phyloP scores from a whole-genome alignment of 352 stramenopile species.

The Synura sp. region DNA sequence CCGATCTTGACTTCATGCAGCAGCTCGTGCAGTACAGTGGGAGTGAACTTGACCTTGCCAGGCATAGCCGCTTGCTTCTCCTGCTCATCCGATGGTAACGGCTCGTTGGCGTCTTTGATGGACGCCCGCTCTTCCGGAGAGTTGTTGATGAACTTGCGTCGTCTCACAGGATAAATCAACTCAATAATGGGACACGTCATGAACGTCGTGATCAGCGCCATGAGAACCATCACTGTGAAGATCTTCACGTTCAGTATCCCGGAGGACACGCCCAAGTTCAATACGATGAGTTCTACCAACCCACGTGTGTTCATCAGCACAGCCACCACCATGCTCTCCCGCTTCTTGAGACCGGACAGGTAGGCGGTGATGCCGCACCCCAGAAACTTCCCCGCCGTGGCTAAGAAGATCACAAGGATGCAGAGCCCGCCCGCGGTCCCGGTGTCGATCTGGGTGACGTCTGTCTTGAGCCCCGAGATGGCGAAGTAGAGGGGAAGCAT shows the following conservation, averaged over 20 bases:
- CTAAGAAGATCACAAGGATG: conserved; percentile 11
- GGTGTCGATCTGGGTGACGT: conserved; percentile 29
- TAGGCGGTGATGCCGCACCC: conserved; percentile 4
- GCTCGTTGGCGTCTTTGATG: background rate
- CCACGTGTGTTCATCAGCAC: conserved; percentile 43
- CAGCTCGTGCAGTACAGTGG: background rate
- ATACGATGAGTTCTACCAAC: conserved; percentile 42
- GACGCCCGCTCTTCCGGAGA: background rate
- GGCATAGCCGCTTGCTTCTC: conserved; percentile 1
- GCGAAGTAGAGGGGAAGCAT: conserved; percentile 42
- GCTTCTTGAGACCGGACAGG: background rate
- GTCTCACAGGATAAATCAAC: conserved; percentile 9
- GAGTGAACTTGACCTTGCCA: background rate
- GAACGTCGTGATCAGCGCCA: conserved; percentile 40
- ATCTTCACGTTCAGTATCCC: conserved; percentile 20
- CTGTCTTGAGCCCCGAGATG: conserved; percentile 42
- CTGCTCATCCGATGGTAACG: background rate
- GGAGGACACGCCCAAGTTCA: conserved; percentile 31
- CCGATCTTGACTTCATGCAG: background rate
- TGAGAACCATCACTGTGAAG: conserved; percentile 43
- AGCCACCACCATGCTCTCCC: conserved; percentile 16
- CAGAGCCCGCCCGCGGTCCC: background rate
- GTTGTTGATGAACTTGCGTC: too few species aligned
- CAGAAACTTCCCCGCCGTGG: conserved; percentile 39
- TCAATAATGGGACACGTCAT: conserved; percentile 38